Evolutionary conservation across 2,329 filamentous ascomycete genomes (phyloP).

Genomic region (Ascochyta fabae): DNA sequence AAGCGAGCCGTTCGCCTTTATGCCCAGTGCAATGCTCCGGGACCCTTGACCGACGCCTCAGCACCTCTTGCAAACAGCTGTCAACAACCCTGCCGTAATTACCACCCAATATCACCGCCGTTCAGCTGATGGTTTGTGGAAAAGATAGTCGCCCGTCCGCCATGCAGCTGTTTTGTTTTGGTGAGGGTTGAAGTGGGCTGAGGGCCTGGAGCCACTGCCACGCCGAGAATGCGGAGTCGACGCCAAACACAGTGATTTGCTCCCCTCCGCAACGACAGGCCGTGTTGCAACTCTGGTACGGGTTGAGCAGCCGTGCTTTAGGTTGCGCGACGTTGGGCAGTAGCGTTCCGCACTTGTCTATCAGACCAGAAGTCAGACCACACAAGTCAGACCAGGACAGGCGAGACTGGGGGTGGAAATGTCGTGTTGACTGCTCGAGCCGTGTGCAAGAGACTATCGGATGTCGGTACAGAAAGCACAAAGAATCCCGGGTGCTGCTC

Average conservation of each 20-base stretch:
- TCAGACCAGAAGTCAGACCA: conserved; percentile 5
- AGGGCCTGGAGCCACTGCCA: background rate
- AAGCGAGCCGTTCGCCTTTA: background rate
- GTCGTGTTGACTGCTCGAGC: background rate
- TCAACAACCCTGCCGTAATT: background rate
- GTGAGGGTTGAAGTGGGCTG: background rate
- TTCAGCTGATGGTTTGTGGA: background rate
- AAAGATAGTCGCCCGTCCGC: background rate
- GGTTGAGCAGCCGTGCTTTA: background rate
- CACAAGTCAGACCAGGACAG: background rate
- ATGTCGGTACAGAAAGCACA: background rate
- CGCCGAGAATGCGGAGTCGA: background rate
- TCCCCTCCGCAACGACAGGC: background rate
- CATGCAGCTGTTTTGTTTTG: background rate
- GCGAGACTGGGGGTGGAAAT: background rate
- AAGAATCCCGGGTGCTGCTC: background rate
- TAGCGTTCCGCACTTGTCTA: background rate
- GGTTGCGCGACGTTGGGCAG: conserved; percentile 6
- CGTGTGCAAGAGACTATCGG: background rate
- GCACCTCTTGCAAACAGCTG: background rate
- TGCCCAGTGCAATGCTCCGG: background rate
- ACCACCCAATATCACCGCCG: background rate
- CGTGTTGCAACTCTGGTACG: conserved; percentile 1
- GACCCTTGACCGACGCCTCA: background rate
- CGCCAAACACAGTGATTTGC: background rate